Percentiles rank a stretch among this genome's conserved stretches.
Evolutionary conservation across 2,329 filamentous ascomycete species (phyloP).

Genomic region (Neoscytalidium dimidiatum): DNA sequence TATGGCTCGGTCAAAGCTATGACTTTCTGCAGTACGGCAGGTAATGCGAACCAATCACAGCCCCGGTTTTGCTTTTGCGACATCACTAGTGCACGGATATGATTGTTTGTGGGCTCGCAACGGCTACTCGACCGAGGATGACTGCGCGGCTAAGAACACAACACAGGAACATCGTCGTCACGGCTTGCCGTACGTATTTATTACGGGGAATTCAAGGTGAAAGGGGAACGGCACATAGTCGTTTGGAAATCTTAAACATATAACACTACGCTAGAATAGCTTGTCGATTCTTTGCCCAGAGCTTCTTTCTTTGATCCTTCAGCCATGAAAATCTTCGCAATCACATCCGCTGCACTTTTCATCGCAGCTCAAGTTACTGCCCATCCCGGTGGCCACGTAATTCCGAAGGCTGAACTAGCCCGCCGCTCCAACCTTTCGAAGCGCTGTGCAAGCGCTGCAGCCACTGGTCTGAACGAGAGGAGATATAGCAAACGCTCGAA

Average conservation of each 20-base stretch:
- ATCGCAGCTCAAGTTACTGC: neutral
- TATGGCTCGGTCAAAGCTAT: neutral
- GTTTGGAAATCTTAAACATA: neutral
- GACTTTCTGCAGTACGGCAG: neutral
- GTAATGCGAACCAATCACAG: neutral
- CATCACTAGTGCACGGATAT: no score
- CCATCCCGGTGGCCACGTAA: neutral
- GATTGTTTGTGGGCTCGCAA: no score
- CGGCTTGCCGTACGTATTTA: neutral
- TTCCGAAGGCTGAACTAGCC: neutral
- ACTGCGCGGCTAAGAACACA: neutral
- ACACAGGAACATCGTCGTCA: neutral
- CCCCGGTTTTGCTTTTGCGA: neutral
- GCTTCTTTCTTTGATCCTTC: neutral
- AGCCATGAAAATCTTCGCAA: neutral
- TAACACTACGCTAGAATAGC: neutral
- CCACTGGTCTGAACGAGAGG: slow-evolving; percentile 1
- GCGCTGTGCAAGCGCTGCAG: neutral
- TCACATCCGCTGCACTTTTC: neutral
- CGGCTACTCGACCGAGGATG: neutral
- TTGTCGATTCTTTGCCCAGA: neutral
- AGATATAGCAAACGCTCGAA: slow-evolving; percentile 13
- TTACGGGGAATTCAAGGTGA: neutral
- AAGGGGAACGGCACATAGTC: no score
- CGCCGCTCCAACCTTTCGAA: neutral